Evolutionary conservation across 2,329 filamentous ascomycete species (phyloP).

Genomic region (Fusarium keratoplasticum): DNA sequence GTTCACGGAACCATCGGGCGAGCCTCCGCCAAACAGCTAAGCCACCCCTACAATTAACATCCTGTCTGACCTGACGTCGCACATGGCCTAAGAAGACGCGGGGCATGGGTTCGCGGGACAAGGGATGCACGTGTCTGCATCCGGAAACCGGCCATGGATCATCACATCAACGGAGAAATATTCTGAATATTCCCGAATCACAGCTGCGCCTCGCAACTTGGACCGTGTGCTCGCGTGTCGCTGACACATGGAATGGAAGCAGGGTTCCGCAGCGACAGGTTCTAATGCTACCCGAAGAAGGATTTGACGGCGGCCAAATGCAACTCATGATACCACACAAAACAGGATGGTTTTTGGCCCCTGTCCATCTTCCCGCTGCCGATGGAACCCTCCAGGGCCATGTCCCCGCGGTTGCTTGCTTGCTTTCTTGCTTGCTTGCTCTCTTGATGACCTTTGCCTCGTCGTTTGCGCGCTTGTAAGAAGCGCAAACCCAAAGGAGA

Average conservation of each 20-base stretch:
- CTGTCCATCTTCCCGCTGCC: constrained; percentile 20
- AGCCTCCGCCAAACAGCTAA: constrained; percentile 12
- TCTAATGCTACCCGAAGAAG: constrained; percentile 15
- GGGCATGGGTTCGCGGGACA: constrained; percentile 23
- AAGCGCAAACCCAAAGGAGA: constrained; percentile 19
- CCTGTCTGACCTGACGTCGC: neutral
- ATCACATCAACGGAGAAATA: constrained; percentile 12
- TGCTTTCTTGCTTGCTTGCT: neutral
- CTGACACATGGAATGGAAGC: constrained; percentile 17
- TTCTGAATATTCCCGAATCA: constrained; percentile 24
- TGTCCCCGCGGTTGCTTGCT: neutral
- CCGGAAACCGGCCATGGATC: constrained; percentile 24
- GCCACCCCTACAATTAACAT: constrained; percentile 6
- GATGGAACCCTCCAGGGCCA: constrained; percentile 3
- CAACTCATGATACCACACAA: constrained; percentile 10
- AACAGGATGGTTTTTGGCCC: constrained; percentile 7
- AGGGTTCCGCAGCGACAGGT: constrained; percentile 13
- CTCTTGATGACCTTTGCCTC: neutral
- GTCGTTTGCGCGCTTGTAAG: constrained; percentile 8
- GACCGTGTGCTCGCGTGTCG: constrained; percentile 12
- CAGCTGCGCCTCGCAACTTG: constrained; percentile 13
- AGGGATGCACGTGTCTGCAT: constrained; percentile 35
- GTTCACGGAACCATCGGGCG: neutral
- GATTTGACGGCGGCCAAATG: constrained; percentile 5
- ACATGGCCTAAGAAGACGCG: constrained; percentile 22